A percentile compares a stretch with the other conserved stretches of the same genome.
Conservation (phyloP, 805 yeast species). For the Wickerhamiella galacta region DNA sequence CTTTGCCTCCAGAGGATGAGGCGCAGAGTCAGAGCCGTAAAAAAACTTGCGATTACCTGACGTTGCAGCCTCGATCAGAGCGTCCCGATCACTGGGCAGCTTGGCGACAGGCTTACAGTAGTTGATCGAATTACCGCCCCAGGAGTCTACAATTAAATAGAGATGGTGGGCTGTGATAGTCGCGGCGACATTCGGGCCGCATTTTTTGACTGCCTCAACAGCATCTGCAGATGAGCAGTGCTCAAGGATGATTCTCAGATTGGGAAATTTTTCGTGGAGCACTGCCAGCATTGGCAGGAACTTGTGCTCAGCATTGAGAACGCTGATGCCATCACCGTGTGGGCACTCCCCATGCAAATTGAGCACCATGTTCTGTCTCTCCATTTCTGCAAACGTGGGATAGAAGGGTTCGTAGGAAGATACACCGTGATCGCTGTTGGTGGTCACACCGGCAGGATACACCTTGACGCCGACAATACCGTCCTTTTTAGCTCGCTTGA, state of each 20-base stretch:
- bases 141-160: conserved; percentile 71
- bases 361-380: conserved; percentile 56
- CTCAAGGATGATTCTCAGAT: conserved; percentile 71
- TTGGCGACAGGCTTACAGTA: conserved; percentile 98
- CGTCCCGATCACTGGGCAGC: conserved; percentile 65
- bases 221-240: conserved; percentile 93
- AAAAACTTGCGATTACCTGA: conserved; percentile 85
- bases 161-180: conserved; percentile 94
- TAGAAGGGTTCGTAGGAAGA: conserved; percentile 79
- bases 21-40: conserved; percentile 97
- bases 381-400: conserved; percentile 81
- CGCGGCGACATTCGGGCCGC: conserved; percentile 72
- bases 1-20: conserved; percentile 75
- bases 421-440: conserved; percentile 82
- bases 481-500: conserved; percentile 54
- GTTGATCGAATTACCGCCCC: conserved; percentile 94
- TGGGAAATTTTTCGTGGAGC: conserved; percentile 70
- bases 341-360: conserved; percentile 96
- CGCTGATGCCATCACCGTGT: conserved; percentile 58
- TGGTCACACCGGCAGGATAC: conserved; percentile 99
- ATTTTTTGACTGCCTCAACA: conserved; percentile 50
- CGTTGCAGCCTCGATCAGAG: conserved; percentile 73
- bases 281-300: conserved; percentile 78
- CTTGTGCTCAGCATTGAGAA: conserved; percentile 83
- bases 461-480: conserved; percentile 82